Conservation (phyloP, 2,329 filamentous ascomycete genomes). For the Podosphaera leucotricha region DNA sequence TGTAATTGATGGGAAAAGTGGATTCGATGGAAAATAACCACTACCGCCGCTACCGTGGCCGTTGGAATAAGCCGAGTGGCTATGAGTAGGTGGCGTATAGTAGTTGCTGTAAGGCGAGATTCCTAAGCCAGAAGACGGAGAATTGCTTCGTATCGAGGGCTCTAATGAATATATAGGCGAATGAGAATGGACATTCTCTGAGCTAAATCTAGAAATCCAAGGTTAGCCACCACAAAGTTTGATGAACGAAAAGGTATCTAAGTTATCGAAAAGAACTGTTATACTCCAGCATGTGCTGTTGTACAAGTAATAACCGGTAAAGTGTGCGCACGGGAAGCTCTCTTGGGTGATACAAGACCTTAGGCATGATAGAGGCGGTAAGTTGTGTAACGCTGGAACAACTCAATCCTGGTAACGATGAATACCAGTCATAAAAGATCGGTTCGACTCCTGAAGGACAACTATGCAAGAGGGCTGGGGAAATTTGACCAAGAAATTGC, state of each 20-base stretch:
- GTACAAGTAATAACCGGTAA: background rate
- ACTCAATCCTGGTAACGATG: background rate
- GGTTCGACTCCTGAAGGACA: background rate
- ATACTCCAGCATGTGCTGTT: background rate
- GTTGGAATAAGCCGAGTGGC: conserved; percentile 13
- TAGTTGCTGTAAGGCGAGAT: conserved; percentile 13
- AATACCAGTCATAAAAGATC: background rate
- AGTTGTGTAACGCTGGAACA: background rate
- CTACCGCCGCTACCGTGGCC: conserved; percentile 5
- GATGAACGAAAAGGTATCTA: background rate
- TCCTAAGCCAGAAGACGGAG: conserved; percentile 11
- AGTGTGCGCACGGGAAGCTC: background rate
- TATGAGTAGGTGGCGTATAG: conserved; percentile 12
- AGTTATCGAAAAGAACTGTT: background rate
- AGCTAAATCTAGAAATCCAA: conserved; percentile 14
- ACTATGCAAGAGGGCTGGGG: background rate
- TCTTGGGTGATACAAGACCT: background rate
- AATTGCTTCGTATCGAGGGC: conserved; percentile 11
- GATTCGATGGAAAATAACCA: conserved; percentile 12
- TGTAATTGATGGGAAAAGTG: conserved; percentile 14
- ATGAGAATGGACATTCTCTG: conserved; percentile 14
- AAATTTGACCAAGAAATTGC: background rate
- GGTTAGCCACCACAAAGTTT: conserved; percentile 11
- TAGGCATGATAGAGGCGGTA: background rate
- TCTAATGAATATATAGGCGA: conserved; percentile 16